These are phyloP conservation scores for Cryoendolithus antarcticus DNA, from an alignment of 2,329 filamentous ascomycete species.

Conservation along the genomic window DNA sequence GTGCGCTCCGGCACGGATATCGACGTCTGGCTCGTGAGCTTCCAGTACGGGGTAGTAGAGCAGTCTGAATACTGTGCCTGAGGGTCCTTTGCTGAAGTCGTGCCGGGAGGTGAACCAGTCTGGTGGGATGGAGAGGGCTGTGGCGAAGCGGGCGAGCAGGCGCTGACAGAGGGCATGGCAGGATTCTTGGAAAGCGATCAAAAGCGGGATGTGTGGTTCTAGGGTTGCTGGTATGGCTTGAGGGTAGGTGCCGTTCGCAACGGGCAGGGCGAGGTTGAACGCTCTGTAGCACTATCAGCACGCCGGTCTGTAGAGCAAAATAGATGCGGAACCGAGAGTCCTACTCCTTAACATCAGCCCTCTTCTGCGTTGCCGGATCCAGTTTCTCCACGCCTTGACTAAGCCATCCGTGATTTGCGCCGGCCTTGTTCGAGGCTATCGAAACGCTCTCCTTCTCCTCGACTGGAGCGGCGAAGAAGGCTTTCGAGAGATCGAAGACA, in stretches of 20 bases:
- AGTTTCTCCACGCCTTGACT: slow-evolving; percentile 79
- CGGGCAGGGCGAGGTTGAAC: slow-evolving; percentile 82
- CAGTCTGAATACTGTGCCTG: slow-evolving; percentile 39
- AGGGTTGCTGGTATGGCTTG: slow-evolving; percentile 66
- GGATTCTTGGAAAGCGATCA: slow-evolving; percentile 54
- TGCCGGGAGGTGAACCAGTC: slow-evolving; percentile 53
- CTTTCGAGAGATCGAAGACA: slow-evolving; percentile 60
- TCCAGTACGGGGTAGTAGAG: slow-evolving; percentile 36
- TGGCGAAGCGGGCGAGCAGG: slow-evolving; percentile 64
- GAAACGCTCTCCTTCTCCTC: slow-evolving; percentile 63
- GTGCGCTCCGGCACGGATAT: slow-evolving; percentile 82
- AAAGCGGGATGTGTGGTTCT: slow-evolving; percentile 43
- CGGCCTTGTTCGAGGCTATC: slow-evolving; percentile 50
- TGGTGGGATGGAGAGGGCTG: slow-evolving; percentile 49
- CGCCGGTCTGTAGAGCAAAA: not conserved
- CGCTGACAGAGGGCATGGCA: slow-evolving; percentile 63
- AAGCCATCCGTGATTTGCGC: slow-evolving; percentile 76
- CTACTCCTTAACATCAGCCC: slow-evolving; percentile 66
- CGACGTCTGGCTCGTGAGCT: slow-evolving; percentile 30
- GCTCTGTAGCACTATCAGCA: slow-evolving; percentile 43
- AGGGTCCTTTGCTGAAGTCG: slow-evolving; percentile 36
- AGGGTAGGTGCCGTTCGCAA: slow-evolving; percentile 48
- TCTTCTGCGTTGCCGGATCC: slow-evolving; percentile 68
- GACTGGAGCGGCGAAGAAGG: slow-evolving; percentile 58
- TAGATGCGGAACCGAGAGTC: too few relatives aligned